Evolutionary conservation across 208 protist species (phyloP).

Genomic region (Wallacemonas sp.): DNA sequence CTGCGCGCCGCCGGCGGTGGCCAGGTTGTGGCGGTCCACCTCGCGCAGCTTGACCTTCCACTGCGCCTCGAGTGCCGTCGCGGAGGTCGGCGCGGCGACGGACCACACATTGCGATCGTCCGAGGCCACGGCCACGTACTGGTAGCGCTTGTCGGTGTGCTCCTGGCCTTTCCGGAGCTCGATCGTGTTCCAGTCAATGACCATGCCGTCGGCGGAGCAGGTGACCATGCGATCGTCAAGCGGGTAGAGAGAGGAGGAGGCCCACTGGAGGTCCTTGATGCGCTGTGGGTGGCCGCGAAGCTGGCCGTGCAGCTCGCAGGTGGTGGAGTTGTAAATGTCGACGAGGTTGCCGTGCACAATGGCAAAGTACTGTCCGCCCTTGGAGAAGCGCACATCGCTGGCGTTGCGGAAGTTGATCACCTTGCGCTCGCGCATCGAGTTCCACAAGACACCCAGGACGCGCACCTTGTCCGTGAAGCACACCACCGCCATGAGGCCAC

Average conservation of each 20-base stretch:
- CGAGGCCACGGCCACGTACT: conserved; percentile 84
- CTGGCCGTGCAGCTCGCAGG: conserved; percentile 90
- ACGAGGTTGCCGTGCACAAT: conserved; percentile 93
- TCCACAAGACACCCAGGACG: conserved; percentile 94
- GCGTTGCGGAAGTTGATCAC: conserved; percentile 91
- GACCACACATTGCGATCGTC: conserved; percentile 91
- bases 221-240: conserved; percentile 92
- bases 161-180: conserved; percentile 89
- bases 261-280: conserved; percentile 86
- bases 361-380: conserved; percentile 95
- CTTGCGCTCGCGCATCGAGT: conserved; percentile 86
- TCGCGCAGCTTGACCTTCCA: conserved; percentile 92
- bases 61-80: conserved; percentile 58
- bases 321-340: conserved; percentile 93
- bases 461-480: conserved; percentile 94
- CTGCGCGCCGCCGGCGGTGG: conserved; percentile 20
- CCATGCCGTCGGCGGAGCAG: conserved; percentile 92
- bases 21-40: conserved; percentile 68
- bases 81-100: conserved; percentile 77
- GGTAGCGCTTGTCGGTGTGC: conserved; percentile 88
- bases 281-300: conserved; percentile 94
- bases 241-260: conserved; percentile 76
- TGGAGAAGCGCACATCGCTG: conserved; percentile 87
- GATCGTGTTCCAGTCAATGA: conserved; percentile 93
- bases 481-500: conserved; percentile 92